Base-by-base conservation (phyloP, 805 yeast species). In the Lipomyces yamanashiensis region DNA sequence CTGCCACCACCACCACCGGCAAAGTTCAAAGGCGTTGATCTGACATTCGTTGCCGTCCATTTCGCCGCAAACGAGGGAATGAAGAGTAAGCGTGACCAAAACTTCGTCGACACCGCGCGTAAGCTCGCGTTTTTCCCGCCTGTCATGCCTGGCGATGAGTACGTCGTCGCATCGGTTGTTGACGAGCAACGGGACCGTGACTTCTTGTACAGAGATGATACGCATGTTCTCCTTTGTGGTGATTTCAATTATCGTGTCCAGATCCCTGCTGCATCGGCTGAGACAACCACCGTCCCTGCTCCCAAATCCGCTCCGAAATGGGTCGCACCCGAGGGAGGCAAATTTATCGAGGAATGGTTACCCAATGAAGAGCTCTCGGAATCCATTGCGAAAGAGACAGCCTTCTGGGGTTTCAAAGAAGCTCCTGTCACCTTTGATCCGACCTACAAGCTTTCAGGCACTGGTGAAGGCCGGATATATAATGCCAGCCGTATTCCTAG, bases 1-100 rank as follows among this genome's bases (percentile, higher is more conserved):
- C 55, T 59, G 3, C 59, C 59, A 15, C 63, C 63, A 7, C 65
- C 13, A 7, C 40, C 57, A 13, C 33, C 37, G 19, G 34, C 54
- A 12, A 37, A 41, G 45, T 54, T 48, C 23, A 21, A 39, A 12
- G 50, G 61, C n/a, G 66, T 54, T 58, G 82, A 78, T 49, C 77
- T 85, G 63, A 87, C 95, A 0, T 85, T 91, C 76, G 86, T 87
- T 2, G 77, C 81, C 45, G 83, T 87, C 2, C 98, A 92, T 77
- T 75, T 92, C 55, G 82, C 86, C 39, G 98, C 98, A 0, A 83
- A 84, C 69, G 96, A 90, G 73, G 96, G 96, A 2, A 74, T 82
- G 67, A 77, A 79, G 45, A 69, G 72, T 13, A 72, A 77, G 60
- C 78, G 98, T 50, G 85, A 88, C 69, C 65, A 71, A 2, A 86